Evolutionary conservation across 371 early-diverging fungal species (phyloP), one percentile per base, ranked within the genome.

Genomic region (Saksenaea oblongispora): DNA sequence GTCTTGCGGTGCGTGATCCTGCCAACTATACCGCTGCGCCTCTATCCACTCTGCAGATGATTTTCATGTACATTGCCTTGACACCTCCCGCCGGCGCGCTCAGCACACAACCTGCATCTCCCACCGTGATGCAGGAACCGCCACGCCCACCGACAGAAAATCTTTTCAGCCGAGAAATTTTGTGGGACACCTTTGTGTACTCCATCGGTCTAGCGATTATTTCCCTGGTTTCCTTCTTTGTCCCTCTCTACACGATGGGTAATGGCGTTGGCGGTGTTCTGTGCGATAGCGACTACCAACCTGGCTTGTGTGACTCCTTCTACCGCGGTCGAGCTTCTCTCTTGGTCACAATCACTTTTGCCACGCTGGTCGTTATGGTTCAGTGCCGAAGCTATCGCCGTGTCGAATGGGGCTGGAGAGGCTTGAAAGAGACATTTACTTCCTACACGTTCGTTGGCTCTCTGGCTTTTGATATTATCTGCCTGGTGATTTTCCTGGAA

Each of bases 41-140:
- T 0, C 36, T 72, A 34, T 75, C 75, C 3, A 75, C 71, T 7
- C 41, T 69, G 24, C 71, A 75, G 51, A 69, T 72, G 72, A 66
- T 75, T n/a, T 58, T 71, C 26, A 54, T 68, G 34, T 72, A 69
- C 15, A 53, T 72, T 31, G 66, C 70, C 10, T 39, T 69, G 31
- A 83, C 88, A 7, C 94, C 95, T 39, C 92, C 93, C 0, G 92
- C 93, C 15, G 87, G 89, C 70, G 84, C 86, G 15, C 70, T 91
- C 7, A 90, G 89, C 17, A 80, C 90, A 9, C 97, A 97, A 70
- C 87, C 88, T 58, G 89, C 87, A 2, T 91, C 91, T 63, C 67
- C 62, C 18, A 86, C 87, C 17, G 81, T 94, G 36, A 94, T 97
- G 93, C 69, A 84, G 35, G 87, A 89, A 47, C 88, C 87, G 1